Evolutionary conservation across 2,329 filamentous ascomycete genomes (phyloP).

Genomic region (Colletotrichum liriopes): DNA sequence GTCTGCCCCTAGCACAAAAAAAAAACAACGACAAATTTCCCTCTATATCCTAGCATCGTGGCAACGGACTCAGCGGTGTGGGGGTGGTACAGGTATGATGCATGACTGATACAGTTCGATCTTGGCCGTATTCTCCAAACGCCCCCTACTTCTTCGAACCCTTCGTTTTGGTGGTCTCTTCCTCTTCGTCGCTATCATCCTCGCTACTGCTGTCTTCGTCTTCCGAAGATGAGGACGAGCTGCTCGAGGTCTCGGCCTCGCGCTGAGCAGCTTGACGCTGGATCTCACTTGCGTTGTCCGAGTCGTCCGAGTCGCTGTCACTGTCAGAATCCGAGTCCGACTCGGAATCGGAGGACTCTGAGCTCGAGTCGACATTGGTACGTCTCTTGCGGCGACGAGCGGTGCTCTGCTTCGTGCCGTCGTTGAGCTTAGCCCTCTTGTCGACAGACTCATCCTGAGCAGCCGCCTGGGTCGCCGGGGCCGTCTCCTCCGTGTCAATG

Average conservation of each 20-base stretch:
- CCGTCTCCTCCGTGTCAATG: slow-evolving; percentile 44
- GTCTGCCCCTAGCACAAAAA: slow-evolving; percentile 21
- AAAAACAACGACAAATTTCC: slow-evolving; percentile 23
- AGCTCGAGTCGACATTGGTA: slow-evolving; percentile 58
- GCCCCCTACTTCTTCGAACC: slow-evolving; percentile 10
- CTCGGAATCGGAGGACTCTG: slow-evolving; percentile 53
- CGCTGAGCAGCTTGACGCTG: slow-evolving; percentile 51
- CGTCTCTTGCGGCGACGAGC: slow-evolving; percentile 66
- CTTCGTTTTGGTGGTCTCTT: slow-evolving; percentile 43
- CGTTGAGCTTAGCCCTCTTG: slow-evolving; percentile 61
- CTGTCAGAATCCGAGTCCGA: slow-evolving; percentile 44
- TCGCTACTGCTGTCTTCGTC: slow-evolving; percentile 51
- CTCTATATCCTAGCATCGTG: slow-evolving; percentile 21
- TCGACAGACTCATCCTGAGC: slow-evolving; percentile 49
- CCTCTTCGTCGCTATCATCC: slow-evolving; percentile 47
- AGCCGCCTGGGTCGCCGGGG: slow-evolving; percentile 39
- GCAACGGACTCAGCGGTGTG: neutral
- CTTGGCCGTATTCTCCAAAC: neutral
- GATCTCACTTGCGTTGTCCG: slow-evolving; percentile 54
- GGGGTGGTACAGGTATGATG: slow-evolving; percentile 14
- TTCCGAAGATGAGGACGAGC: slow-evolving; percentile 60
- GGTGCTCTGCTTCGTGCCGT: slow-evolving; percentile 63
- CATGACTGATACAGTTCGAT: neutral
- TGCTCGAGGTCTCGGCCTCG: slow-evolving; percentile 56
- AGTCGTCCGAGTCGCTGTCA: slow-evolving; percentile 46